phyloP scores from a whole-genome alignment of 257 asterid genomes.

The Nicotiana otophora region DNA sequence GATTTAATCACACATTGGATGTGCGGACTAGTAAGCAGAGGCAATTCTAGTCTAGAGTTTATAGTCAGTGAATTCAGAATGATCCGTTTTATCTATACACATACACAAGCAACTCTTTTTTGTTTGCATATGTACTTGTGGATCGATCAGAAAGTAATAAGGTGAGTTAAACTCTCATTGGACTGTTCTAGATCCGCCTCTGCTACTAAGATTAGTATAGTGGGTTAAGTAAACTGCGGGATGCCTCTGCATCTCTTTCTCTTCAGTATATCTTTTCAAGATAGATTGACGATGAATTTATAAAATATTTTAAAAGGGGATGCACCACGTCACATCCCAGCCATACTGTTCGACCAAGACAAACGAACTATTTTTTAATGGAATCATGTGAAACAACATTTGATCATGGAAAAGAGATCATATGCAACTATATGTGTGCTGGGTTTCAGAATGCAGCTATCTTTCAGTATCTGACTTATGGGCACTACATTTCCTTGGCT shows the following conservation, averaged over 20 bases:
- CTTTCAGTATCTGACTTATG: not conserved
- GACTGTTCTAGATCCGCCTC: not conserved
- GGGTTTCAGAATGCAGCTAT: not conserved
- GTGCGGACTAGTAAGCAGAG: no score
- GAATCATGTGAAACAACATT: slow-evolving; percentile 8
- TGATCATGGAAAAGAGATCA: not conserved
- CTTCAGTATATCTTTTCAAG: no score
- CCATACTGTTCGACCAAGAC: slow-evolving; percentile 19
- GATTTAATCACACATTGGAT: no score
- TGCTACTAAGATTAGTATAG: not conserved
- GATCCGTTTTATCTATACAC: no score
- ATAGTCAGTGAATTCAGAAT: no score
- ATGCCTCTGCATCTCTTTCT: no score
- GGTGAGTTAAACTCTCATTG: not conserved
- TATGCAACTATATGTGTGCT: not conserved
- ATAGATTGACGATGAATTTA: not conserved
- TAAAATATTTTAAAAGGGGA: not conserved
- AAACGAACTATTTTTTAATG: slow-evolving; percentile 24
- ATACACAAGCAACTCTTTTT: no score
- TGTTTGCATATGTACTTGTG: no score
- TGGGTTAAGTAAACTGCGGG: not conserved
- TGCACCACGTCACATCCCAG: slow-evolving; percentile 4
- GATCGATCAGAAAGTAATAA: not conserved
- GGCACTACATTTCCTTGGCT: not conserved
- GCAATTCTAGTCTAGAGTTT: no score